Evolutionary conservation across 176 grass and related monocot genomes (phyloP).

Genomic region (Dactylis glomerata): DNA sequence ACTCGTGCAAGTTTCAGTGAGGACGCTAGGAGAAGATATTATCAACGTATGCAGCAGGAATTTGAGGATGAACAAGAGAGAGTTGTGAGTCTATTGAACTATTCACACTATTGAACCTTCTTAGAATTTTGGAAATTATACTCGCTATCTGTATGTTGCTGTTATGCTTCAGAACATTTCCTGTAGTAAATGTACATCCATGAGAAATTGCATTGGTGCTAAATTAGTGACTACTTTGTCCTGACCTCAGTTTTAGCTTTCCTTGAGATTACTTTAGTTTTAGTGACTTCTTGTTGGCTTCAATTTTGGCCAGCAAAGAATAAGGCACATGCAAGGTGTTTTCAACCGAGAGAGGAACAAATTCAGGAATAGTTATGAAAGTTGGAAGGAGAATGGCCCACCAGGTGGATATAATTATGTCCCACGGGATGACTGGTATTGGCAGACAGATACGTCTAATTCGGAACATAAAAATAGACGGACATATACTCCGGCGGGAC

Average conservation of each 20-base stretch:
- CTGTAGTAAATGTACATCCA: conserved; percentile 7
- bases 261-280: neutral
- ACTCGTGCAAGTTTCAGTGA: conserved; percentile 55
- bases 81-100: conserved; percentile 58
- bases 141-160: neutral
- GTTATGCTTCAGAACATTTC: neutral
- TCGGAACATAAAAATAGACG: conserved; percentile 51
- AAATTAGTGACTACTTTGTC: neutral
- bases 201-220: conserved; percentile 9
- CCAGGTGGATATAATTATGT: conserved; percentile 79
- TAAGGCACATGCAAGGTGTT: conserved; percentile 96
- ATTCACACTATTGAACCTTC: conserved; percentile 9
- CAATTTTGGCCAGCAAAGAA: conserved; percentile 62
- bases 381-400: conserved; percentile 80
- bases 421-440: conserved; percentile 98
- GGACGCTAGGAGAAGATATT: conserved; percentile 71
- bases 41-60: conserved; percentile 72
- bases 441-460: conserved; percentile 63
- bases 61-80: conserved; percentile 88
- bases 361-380: conserved; percentile 68
- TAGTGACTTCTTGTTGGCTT: conserved; percentile 26
- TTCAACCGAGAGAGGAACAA: conserved; percentile 95
- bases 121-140: conserved; percentile 9
- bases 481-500: conserved; percentile 38
- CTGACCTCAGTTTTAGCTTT: neutral